These are phyloP conservation scores for Penicillium freii DNA, from an alignment of 2,329 filamentous ascomycete species.

Conservation along the genomic window DNA sequence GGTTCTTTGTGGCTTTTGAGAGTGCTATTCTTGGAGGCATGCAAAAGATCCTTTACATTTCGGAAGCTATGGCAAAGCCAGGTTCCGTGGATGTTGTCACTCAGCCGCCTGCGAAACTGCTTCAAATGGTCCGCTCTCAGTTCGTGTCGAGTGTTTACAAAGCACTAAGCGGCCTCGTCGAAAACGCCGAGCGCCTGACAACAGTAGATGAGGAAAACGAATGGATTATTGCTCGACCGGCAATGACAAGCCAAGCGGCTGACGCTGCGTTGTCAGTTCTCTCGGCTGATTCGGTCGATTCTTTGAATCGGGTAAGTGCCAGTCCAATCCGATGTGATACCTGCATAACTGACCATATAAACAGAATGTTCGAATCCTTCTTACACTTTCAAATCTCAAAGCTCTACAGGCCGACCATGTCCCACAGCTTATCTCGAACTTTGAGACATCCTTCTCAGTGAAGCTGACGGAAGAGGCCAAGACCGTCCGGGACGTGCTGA, in stretches of 20 bases:
- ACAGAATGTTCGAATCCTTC: conserved; percentile 85
- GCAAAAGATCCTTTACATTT: conserved; percentile 93
- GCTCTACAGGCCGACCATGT: conserved; percentile 77
- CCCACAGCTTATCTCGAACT: conserved; percentile 83
- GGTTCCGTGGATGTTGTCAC: conserved; percentile 74
- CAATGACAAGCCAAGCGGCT: conserved; percentile 27
- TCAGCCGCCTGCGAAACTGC: conserved; percentile 78
- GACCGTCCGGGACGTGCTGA: conserved; percentile 84
- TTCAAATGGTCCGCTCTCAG: conserved; percentile 86
- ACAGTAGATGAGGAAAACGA: conserved; percentile 58
- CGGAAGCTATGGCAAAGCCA: conserved; percentile 75
- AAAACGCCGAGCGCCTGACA: conserved; percentile 81
- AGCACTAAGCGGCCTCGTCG: conserved; percentile 90
- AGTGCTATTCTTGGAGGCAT: conserved; percentile 76
- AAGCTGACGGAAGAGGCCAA: conserved; percentile 92
- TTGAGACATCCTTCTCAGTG: conserved; percentile 90
- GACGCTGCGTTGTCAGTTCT: conserved; percentile 43
- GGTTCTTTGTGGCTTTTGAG: conserved; percentile 81
- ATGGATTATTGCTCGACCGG: conserved; percentile 49
- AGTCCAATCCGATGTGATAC: not conserved
- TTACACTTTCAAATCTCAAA: conserved; percentile 90
- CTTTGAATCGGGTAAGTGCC: conserved; percentile 51
- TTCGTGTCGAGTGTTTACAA: conserved; percentile 95
- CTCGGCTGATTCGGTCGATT: conserved; percentile 52
- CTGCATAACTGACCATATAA: conserved; percentile 13